Base-by-base conservation (phyloP, 1,139 yeast species). In the Geotrichum fermentans region DNA sequence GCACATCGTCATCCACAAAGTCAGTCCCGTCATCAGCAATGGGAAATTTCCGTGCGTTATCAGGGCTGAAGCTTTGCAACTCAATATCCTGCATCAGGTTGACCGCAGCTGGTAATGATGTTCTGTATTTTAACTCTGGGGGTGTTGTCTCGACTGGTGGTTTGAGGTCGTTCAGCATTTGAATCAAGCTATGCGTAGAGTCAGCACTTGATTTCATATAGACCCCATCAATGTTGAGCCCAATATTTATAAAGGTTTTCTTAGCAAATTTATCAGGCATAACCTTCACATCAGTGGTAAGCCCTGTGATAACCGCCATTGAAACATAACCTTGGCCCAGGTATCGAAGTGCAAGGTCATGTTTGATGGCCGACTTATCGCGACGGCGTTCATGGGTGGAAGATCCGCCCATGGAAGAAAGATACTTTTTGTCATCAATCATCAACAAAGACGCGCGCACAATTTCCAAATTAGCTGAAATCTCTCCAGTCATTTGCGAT, bases 171-270 rank as follows among this genome's bases (percentile, higher is more conserved):
- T 78, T 82, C 13, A 83, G 54, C 18, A 86, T 61, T 56, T 84
- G 95, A 1, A 79, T 56, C 38, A 89, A 66, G 5, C 90, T 79
- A 59, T 86, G 83, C 0, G 82, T 74, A 0, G 96, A 87, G 64
- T 90, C 97, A 0, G 96, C 92, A 68, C 96, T 89, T 1, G 88
- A 59, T 35, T 82, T 60, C 43, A 63, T 43, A 18, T 43, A 40
- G 4, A 47, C 38, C 8, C 33, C 33, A 33, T 45, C 51, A 17
- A 49, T 21, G 4, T 18, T 35, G 6, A 49, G 35, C 13, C 34
- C 42, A 17, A 49, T 26, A 22, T 6, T 29, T 11, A 38, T n/a
- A 4, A 18, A 14, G n/a, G 37, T 2, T 55, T 45, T 24, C 26
- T 38, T 24, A 18, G 32, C 26, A 4, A 24, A 20, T 2, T 26